A percentile compares a stretch with the other conserved stretches of the same genome.
phyloP scores from a whole-genome alignment of 768 basidiomycete genomes.

The Fomitopsis serialis region DNA sequence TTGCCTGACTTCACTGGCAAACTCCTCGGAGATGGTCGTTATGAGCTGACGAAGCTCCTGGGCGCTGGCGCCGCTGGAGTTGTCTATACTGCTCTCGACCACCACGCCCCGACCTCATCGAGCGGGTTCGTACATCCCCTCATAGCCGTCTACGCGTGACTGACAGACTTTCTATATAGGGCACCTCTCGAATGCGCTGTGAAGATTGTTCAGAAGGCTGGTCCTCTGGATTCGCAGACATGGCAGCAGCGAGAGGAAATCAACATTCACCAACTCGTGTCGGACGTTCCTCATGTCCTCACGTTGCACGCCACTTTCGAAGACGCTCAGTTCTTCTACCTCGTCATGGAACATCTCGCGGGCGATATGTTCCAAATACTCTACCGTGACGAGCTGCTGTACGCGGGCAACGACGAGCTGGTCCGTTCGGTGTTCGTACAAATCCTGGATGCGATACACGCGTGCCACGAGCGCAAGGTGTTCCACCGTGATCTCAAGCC shows the following conservation, averaged over 20 bases:
- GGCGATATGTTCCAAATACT: slow-evolving; percentile 41
- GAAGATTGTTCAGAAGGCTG: slow-evolving; percentile 15
- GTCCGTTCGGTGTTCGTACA: slow-evolving; percentile 44
- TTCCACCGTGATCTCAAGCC: slow-evolving; percentile 55
- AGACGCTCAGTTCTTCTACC: slow-evolving; percentile 8
- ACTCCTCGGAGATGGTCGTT: slow-evolving; percentile 14
- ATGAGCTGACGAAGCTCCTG: slow-evolving; percentile 13
- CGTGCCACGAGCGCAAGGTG: slow-evolving; percentile 41
- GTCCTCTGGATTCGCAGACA: slow-evolving; percentile 61
- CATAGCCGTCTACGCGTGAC: slow-evolving; percentile 14
- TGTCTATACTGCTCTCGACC: slow-evolving; percentile 19
- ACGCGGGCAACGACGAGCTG: slow-evolving; percentile 36
- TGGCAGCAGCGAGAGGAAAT: slow-evolving; percentile 28
- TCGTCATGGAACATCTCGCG: slow-evolving; percentile 14
- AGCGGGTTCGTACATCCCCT: slow-evolving; percentile 21
- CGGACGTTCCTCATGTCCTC: slow-evolving; percentile 5
- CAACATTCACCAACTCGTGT: slow-evolving; percentile 3
- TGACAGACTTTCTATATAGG: slow-evolving; percentile 6
- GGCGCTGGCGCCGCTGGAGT: slow-evolving; percentile 19
- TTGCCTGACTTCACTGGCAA: slow-evolving; percentile 17
- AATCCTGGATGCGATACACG: slow-evolving; percentile 44
- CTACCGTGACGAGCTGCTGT: slow-evolving; percentile 27
- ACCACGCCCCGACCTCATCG: slow-evolving; percentile 6
- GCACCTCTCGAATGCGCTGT: slow-evolving; percentile 6
- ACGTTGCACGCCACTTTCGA: slow-evolving; percentile 4